phyloP scores from a whole-genome alignment of 2,329 filamentous ascomycete species.

The Hymenoscyphus linearis region DNA sequence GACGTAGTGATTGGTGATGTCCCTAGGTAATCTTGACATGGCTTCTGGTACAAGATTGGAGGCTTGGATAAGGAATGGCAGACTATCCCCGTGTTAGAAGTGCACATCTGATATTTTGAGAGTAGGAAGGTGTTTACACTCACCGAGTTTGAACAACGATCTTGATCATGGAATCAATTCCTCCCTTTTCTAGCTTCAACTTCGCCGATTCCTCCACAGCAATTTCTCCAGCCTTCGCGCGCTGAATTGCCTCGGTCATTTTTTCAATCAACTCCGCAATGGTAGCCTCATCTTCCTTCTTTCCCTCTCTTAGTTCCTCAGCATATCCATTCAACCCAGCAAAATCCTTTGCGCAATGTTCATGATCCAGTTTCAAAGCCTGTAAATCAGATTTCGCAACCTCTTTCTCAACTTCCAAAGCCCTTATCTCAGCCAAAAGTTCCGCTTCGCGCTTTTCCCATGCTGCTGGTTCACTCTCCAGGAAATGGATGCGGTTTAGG shows the following conservation, averaged over 20 bases:
- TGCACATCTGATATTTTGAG: not conserved
- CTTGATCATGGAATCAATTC: not conserved
- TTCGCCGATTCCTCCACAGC: not conserved
- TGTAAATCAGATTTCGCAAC: no score
- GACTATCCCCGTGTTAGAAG: not conserved
- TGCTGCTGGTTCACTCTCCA: not conserved
- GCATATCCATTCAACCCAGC: not conserved
- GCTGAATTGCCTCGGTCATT: not conserved
- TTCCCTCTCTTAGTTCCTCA: not conserved
- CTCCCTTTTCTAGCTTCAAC: not conserved
- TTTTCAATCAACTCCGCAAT: not conserved
- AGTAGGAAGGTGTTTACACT: not conserved
- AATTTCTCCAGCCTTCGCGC: not conserved
- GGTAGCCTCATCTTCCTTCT: not conserved
- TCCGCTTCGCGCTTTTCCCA: not conserved
- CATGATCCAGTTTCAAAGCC: not conserved
- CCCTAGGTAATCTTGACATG: not conserved
- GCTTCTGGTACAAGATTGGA: not conserved
- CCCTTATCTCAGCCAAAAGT: not conserved
- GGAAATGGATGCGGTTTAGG: not conserved
- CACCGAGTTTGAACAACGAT: not conserved
- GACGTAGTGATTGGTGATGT: not conserved
- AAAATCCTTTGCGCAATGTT: not conserved
- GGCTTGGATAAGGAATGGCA: not conserved
- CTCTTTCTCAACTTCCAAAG: no score